phyloP scores from a whole-genome alignment of 1,284 basidiomycete species.

The Boletus semigastroideus region DNA sequence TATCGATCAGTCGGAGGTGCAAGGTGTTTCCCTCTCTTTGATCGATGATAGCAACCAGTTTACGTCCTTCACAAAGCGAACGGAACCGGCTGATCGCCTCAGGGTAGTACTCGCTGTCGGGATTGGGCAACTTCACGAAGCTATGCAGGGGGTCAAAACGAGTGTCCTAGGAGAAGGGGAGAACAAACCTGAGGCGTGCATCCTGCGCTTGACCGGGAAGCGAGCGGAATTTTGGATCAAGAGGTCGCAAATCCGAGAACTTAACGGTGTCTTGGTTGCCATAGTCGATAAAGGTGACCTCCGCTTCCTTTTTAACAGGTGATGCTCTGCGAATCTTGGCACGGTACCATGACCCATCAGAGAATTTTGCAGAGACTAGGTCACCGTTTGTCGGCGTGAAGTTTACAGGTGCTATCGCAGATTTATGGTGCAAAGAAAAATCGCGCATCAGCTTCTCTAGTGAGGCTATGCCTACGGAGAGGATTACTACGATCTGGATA shows the following conservation, averaged over 20 bases:
- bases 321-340: constrained; percentile 84
- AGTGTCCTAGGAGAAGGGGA: background rate
- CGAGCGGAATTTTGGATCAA: constrained; percentile 84
- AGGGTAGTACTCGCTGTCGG: constrained; percentile 79
- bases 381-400: constrained; percentile 85
- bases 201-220: constrained; percentile 85
- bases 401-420: constrained; percentile 55
- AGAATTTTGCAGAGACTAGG: constrained; percentile 87
- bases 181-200: constrained; percentile 68
- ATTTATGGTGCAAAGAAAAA: constrained; percentile 82
- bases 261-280: constrained; percentile 86
- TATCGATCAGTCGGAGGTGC: constrained; percentile 88
- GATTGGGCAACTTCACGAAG: constrained; percentile 79
- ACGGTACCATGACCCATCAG: constrained; percentile 92
- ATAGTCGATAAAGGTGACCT: constrained; percentile 86
- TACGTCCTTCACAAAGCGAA: constrained; percentile 80
- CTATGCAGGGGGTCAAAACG: constrained; percentile 39
- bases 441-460: constrained; percentile 94
- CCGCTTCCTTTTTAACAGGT: constrained; percentile 83
- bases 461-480: constrained; percentile 69
- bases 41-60: constrained; percentile 89
- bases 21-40: constrained; percentile 74
- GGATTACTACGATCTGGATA: background rate
- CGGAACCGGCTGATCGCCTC: constrained; percentile 88
- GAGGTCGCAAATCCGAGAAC: constrained; percentile 75